Evolutionary conservation across 139 green algal genomes (phyloP), one percentile per base, ranked within the genome.

Genomic region (Haematococcus sp.): DNA sequence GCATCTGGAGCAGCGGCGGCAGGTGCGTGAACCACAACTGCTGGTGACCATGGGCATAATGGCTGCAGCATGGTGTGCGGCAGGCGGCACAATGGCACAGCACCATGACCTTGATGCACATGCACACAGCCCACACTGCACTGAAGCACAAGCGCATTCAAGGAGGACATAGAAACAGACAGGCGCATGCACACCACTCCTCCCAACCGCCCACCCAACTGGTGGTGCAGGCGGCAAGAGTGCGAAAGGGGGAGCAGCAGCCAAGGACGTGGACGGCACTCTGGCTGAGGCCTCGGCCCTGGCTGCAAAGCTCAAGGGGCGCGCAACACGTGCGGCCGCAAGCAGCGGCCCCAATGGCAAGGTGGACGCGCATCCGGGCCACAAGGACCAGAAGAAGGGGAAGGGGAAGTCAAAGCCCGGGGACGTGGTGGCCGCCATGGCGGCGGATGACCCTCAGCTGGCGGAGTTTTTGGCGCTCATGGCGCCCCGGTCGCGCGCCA

Each of bases 391-490:
- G 68, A 63, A 74, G 61, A 43, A 64, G 22, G n/a, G 2, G 4
- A 71, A 58, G 71, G 59, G 51, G 54, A 61, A 28, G 54, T 9
- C 4, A 4, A 61, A 61, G 23, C 9, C 54, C 9, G 9, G 22
- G 54, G 54, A 61, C 54, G 54, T 32, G n/a, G 7, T 28, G n/a
- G 54, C 54, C 4, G 54, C 54, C 40, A 49, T 19, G 40, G 40
- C 40, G 11, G 40, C 40, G 81, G 86, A 80, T 0, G 93, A 98
- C 77, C 83, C 87, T 0, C 81, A 92, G 86, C 84, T 98, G 64
- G 68, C 81, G 7, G 95, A 98, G 88, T 98, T 98, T 69, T 68
- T 98, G 77, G 78, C 89, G 49, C 66, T 98, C 16, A 97, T 98
- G 92, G 76, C 92, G 78, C 92, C 92, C 0, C 86, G 90, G 2